Evolutionary conservation across 305 asterid genomes (phyloP).

Genomic region (Fraxinus platypoda): DNA sequence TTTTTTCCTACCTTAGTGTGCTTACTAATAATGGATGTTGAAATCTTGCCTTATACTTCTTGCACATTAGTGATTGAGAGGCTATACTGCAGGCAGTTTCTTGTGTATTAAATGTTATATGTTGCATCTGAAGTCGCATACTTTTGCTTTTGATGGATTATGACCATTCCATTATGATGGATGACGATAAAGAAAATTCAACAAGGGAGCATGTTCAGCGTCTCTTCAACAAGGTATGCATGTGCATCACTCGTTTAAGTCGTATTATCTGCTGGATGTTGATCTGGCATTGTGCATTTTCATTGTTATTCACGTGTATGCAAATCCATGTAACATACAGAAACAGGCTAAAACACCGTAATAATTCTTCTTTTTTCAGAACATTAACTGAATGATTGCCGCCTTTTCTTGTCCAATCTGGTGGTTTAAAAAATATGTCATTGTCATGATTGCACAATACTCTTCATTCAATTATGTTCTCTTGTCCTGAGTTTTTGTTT

Average conservation of each 20-base stretch:
- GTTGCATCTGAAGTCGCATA: slow-evolving; percentile 17
- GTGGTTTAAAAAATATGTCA: slow-evolving; percentile 6
- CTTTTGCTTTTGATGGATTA: slow-evolving; percentile 51
- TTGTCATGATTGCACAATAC: background rate
- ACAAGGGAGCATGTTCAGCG: slow-evolving; percentile 66
- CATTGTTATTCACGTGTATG: background rate
- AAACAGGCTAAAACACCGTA: background rate
- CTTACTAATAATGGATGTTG: background rate
- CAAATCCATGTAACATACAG: background rate
- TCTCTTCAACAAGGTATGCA: slow-evolving; percentile 74
- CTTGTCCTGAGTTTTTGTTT: slow-evolving; percentile 7
- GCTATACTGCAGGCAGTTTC: slow-evolving; percentile 24
- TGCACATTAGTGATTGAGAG: background rate
- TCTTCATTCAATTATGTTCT: background rate
- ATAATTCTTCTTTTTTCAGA: background rate
- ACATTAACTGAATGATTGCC: background rate
- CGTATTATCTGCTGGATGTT: background rate
- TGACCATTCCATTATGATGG: slow-evolving; percentile 73
- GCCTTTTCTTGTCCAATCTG: background rate
- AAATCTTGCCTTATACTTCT: background rate
- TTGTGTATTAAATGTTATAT: slow-evolving; percentile 31
- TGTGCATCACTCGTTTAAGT: background rate
- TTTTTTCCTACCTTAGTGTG: background rate
- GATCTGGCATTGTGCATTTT: background rate
- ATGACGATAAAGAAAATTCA: slow-evolving; percentile 47